Conservation (phyloP, 2,329 filamentous ascomycete genomes). For the Talaromyces marneffei region DNA sequence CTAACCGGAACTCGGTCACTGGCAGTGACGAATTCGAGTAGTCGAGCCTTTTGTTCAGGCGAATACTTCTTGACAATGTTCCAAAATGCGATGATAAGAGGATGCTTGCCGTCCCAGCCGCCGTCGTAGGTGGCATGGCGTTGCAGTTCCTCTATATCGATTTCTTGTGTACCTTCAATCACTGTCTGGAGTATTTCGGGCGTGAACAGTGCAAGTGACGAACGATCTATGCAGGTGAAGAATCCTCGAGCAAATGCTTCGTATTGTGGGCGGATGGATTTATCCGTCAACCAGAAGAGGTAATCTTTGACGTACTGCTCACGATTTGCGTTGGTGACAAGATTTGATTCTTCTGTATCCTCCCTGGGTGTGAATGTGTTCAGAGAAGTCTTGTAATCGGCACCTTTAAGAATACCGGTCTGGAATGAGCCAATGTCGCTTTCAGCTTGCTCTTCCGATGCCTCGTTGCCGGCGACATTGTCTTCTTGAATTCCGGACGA, state of each 20-base stretch:
- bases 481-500: not conserved
- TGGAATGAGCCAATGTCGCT: constrained; percentile 11
- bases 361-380: constrained; percentile 25
- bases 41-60: constrained; percentile 62
- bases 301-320: constrained; percentile 77
- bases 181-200: constrained; percentile 66
- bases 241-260: constrained; percentile 79
- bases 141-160: constrained; percentile 69
- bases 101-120: constrained; percentile 66
- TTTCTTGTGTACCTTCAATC: constrained; percentile 75
- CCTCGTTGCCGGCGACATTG: not conserved
- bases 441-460: not conserved
- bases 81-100: constrained; percentile 77
- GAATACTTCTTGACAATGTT: constrained; percentile 61
- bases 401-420: constrained; percentile 23
- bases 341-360: constrained; percentile 50
- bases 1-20: constrained; percentile 85
- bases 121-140: constrained; percentile 68
- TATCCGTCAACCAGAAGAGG: constrained; percentile 71
- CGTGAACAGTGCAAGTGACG: constrained; percentile 66
- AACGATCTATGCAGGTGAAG: constrained; percentile 63
- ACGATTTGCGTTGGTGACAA: constrained; percentile 79
- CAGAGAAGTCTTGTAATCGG: constrained; percentile 20
- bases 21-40: constrained; percentile 93
- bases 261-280: constrained; percentile 71